Base-by-base conservation (phyloP, 768 basidiomycete species). In the Mycena pura region DNA sequence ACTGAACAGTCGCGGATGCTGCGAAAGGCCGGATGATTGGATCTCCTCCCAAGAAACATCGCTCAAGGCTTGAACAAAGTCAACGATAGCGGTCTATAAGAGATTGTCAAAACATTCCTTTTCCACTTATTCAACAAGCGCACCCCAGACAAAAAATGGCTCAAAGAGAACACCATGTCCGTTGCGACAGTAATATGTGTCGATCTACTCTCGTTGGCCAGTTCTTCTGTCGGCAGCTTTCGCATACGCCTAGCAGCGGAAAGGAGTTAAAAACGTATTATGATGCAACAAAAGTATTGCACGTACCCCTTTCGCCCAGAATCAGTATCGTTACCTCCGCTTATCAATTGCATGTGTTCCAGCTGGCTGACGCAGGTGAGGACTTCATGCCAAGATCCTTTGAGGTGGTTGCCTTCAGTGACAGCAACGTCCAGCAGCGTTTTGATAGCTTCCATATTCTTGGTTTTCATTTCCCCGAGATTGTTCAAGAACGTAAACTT, bases 21-120 rank as follows among this genome's bases (percentile, higher is more conserved):
- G 90, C 3, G 96, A 96, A 27, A 95, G 77, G 17, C 95, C 95
- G 0, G 97, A 99, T 1, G 95, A 96, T 73, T 97, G 95, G 34
- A 99, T 99, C 76, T 99, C 97, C 73, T 99, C 95, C 96, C 96
- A 98, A 36, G 97, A 99, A 34, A 99, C 92, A 68, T 96, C 94
- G 71, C 94, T 93, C 5, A 99, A 80, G 2, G 97, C 95, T 74
- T 90, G 91, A 4, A 99, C 97, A 66, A 99, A 99, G 73, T 99
- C 93, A 34, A 98, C 93, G 65, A 99, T 99, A 10, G 97, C 97
- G 25, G 88, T 91, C 96, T 98, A 27, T 13, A 45, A 47, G 62
- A 53, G 6, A 25, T 46, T 45, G 43, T 69, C 41, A 59, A 39
- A 51, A 29, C 8, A 31, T 27, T 14, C 27, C 27, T 10, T 49